Evolutionary conservation across 2,329 filamentous ascomycete genomes (phyloP).

Genomic region (Microdochium bolleyi): DNA sequence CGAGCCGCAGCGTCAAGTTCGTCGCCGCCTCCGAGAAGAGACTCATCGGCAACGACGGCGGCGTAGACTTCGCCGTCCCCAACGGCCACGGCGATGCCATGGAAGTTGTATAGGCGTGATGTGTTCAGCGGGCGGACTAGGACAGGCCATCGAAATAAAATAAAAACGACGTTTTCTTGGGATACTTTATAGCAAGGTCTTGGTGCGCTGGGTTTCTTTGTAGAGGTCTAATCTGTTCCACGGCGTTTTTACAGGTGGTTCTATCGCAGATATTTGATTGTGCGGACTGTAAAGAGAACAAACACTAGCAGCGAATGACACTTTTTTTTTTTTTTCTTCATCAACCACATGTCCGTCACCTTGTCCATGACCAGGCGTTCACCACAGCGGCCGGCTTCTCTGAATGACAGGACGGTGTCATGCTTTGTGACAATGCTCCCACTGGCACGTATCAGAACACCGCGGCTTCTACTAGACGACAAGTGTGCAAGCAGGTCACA

Average conservation of each 20-base stretch:
- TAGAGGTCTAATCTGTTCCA: neutral
- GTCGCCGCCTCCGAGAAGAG: conserved; percentile 85
- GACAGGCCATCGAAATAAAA: neutral
- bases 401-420: too few relatives aligned
- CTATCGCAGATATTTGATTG: neutral
- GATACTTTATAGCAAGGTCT: neutral
- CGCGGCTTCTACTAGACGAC: too few relatives aligned
- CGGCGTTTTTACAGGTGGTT: neutral
- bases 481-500: neutral
- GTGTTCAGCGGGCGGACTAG: neutral
- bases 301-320: neutral
- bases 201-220: neutral
- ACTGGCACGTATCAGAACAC: too few relatives aligned
- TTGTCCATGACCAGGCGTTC: too few relatives aligned
- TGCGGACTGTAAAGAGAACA: neutral
- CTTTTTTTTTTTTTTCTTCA: neutral
- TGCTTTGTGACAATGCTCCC: too few relatives aligned
- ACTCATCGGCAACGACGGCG: conserved; percentile 81
- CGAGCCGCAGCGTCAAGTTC: conserved; percentile 79
- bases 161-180: neutral
- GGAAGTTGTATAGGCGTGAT: conserved; percentile 14
- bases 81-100: conserved; percentile 36
- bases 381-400: too few relatives aligned
- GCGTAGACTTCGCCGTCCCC: conserved; percentile 59
- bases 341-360: too few relatives aligned